These are phyloP conservation scores for Chlamydomonas eustigma DNA, from an alignment of 139 green algal species.

Conservation along the genomic window DNA sequence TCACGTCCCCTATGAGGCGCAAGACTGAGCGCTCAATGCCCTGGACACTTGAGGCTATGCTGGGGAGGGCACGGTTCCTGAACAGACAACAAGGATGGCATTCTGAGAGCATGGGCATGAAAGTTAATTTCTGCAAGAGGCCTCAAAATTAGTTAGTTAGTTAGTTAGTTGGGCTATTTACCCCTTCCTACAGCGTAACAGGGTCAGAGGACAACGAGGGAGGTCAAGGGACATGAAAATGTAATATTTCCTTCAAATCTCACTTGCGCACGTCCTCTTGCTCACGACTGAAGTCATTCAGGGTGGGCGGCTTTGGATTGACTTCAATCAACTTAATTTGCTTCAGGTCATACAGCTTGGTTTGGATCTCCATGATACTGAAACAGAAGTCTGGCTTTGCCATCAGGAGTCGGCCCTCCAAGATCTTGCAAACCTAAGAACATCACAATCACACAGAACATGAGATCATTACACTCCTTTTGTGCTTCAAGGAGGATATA, in stretches of 20 bases:
- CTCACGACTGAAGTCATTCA: not conserved
- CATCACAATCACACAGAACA: not conserved
- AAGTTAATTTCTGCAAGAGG: no score
- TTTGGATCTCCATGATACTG: slow-evolving; percentile 45
- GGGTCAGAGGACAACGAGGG: no score
- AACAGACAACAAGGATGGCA: no score
- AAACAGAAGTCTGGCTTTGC: slow-evolving; percentile 55
- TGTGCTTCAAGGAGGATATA: no score
- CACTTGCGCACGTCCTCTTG: not conserved
- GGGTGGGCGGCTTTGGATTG: not conserved
- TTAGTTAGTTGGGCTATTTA: no score
- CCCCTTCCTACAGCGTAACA: no score
- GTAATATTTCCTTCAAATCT: no score
- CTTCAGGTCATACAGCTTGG: slow-evolving; percentile 26
- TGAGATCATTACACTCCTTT: not conserved
- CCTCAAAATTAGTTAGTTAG: no score
- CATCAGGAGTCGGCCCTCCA: slow-evolving; percentile 43
- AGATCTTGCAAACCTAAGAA: slow-evolving; percentile 26
- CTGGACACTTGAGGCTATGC: not conserved
- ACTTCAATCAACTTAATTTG: not conserved
- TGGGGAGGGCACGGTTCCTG: not conserved
- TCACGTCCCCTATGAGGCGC: slow-evolving; percentile 30
- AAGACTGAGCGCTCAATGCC: slow-evolving; percentile 27
- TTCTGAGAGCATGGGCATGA: no score
- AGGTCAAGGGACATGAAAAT: no score